A percentile compares a stretch with the other conserved stretches of the same genome.
phyloP scores from a whole-genome alignment of 2,329 filamentous ascomycete genomes.

The Claviceps digitariae region DNA sequence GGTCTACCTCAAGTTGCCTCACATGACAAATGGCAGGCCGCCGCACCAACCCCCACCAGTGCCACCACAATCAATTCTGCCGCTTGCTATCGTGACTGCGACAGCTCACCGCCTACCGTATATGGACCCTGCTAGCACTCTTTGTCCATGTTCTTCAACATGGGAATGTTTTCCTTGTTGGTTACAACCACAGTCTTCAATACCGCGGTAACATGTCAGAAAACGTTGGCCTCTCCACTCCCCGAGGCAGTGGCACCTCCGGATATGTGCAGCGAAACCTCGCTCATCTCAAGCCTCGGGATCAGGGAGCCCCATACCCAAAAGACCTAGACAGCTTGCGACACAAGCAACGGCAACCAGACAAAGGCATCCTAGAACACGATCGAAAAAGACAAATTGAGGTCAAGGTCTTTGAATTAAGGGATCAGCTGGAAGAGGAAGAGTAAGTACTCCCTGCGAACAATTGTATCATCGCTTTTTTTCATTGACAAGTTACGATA shows the following conservation, averaged over 20 bases:
- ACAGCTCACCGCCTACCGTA: slow-evolving; percentile 11
- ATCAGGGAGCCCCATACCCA: slow-evolving; percentile 64
- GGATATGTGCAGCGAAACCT: slow-evolving; percentile 96
- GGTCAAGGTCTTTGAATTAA: slow-evolving; percentile 80
- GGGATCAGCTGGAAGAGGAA: slow-evolving; percentile 86
- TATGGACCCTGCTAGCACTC: neutral
- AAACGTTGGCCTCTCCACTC: slow-evolving; percentile 91
- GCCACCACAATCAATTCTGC: slow-evolving; percentile 16
- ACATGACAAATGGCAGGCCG: neutral
- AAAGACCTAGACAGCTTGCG: slow-evolving; percentile 54
- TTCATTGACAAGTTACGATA: slow-evolving; percentile 19
- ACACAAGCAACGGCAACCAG: slow-evolving; percentile 71
- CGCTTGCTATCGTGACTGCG: slow-evolving; percentile 7
- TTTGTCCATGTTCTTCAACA: neutral
- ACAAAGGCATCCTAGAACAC: slow-evolving; percentile 87
- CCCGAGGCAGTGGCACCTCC: slow-evolving; percentile 87
- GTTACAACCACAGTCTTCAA: neutral
- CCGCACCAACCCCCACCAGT: too few relatives aligned
- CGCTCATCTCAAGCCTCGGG: slow-evolving; percentile 74
- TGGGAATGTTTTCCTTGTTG: neutral
- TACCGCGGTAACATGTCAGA: slow-evolving; percentile 56
- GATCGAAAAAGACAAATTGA: slow-evolving; percentile 85
- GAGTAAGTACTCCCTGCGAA: slow-evolving; percentile 32
- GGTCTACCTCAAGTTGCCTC: neutral
- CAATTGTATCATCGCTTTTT: neutral